Conservation (phyloP, 1,139 yeast species). For the Kazachstania sp. region DNA sequence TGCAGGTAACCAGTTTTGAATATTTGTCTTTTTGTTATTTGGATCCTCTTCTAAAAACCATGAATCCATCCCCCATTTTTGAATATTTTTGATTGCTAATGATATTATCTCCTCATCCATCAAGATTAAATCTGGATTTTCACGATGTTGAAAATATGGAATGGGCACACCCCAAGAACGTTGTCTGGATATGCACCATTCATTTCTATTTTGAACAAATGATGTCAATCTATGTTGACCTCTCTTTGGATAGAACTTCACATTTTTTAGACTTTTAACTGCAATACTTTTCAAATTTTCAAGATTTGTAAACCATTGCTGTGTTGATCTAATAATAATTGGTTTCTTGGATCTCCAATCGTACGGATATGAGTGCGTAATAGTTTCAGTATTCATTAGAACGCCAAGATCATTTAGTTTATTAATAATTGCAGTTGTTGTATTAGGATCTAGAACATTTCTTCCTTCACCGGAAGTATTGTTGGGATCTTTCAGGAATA, state of each 20-base stretch:
- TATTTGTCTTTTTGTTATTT: slow-evolving; percentile 36
- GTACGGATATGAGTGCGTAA: slow-evolving; percentile 82
- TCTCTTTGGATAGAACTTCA: slow-evolving; percentile 60
- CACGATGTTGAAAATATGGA: slow-evolving; percentile 64
- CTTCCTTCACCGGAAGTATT: slow-evolving; percentile 41
- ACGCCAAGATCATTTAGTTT: slow-evolving; percentile 39
- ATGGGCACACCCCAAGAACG: slow-evolving; percentile 99
- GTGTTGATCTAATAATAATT: slow-evolving; percentile 88
- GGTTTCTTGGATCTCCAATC: slow-evolving; percentile 97
- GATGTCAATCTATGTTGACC: slow-evolving; percentile 66
- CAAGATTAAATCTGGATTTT: slow-evolving; percentile 33
- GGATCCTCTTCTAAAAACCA: slow-evolving; percentile 57
- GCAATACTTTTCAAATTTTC: slow-evolving; percentile 63
- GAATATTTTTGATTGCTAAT: slow-evolving; percentile 28
- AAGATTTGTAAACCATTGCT: slow-evolving; percentile 94
- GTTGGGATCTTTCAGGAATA: slow-evolving; percentile 34
- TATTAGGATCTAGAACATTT: slow-evolving; percentile 50
- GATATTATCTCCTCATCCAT: slow-evolving; percentile 31
- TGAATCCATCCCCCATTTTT: slow-evolving; percentile 50
- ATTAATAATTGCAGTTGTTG: slow-evolving; percentile 43
- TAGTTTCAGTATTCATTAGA: slow-evolving; percentile 43
- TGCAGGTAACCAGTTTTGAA: slow-evolving; percentile 67
- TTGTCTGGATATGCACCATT: slow-evolving; percentile 97
- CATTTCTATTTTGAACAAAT: slow-evolving; percentile 70
- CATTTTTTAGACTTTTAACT: slow-evolving; percentile 48